Base-by-base conservation (phyloP, 495 filamentous ascomycete genomes). In the Xylaria scruposa region DNA sequence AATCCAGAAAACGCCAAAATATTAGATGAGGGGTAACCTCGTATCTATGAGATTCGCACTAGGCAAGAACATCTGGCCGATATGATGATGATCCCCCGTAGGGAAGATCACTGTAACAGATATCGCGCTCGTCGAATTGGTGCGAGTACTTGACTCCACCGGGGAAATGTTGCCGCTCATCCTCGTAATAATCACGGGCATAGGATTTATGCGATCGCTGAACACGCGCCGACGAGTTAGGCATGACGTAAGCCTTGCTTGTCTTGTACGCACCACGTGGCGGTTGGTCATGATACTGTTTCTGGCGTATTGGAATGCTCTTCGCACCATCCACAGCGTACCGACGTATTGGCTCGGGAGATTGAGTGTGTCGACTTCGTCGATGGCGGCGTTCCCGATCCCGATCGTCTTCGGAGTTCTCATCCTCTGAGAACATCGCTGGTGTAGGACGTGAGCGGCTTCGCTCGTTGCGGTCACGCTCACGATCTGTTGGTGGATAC, bases 311-410 rank as follows among this genome's bases (percentile, higher is more conserved):
- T 5, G 75, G 75, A 19, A 79, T 36, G 42, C 49, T 65, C 40
- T 60, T 76, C 24, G 38, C 36, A 21, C 38, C 65, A 58, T 71
- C 58, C 8, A 77, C 72, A 8, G 71, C 70, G 33, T 78, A 78
- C 38, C 72, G 70, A 53, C 67, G 42, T 40, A 76, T 74, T 4
- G 47, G 47, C 15, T 78, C 77, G 4, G 77, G 77, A 33, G 77
- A 79, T 10, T 76, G 76, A 29, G 71, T 74, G 29, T 71, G 75
- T n/a, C 72, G 75, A 40, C 63, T 64, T 17, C 74, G 77, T 47
- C 72, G 75, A 44, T 71, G 76, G 7, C 75, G 72, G 54, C 68
- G 73, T 10, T 79, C 77, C 21, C 73, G 72, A 17, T 79, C 75
- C 21, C 73, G 72, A 17, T 79, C 75, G 3, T 75, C 74, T 21